Evolutionary conservation across 345 rosid genomes (phyloP).

Genomic region (Brassica cretica): DNA sequence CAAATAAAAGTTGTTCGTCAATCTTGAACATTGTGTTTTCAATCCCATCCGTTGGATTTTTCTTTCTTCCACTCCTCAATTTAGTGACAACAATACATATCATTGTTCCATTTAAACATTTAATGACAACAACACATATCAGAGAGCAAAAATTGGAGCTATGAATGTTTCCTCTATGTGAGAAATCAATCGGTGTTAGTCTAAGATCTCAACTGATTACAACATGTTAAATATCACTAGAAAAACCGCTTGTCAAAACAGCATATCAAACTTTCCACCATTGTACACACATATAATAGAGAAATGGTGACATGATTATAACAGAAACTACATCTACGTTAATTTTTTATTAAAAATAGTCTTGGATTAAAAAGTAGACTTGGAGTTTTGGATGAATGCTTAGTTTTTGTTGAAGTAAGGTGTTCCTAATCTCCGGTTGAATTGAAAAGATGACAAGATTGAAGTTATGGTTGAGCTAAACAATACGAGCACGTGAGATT

Average conservation of each 20-base stretch:
- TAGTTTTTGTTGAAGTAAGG: not conserved
- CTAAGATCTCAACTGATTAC: not conserved
- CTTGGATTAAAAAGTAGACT: not conserved
- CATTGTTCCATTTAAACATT: not conserved
- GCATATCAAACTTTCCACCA: not conserved
- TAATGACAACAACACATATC: not conserved
- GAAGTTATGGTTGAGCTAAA: too few relatives aligned
- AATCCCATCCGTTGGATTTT: slow-evolving; percentile 36
- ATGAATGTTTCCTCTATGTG: not conserved
- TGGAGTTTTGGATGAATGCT: not conserved
- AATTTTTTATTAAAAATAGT: not conserved
- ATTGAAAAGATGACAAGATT: too few relatives aligned
- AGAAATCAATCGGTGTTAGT: not conserved
- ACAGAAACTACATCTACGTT: not conserved
- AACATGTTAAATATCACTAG: not conserved
- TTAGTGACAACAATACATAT: slow-evolving; percentile 19
- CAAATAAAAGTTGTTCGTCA: slow-evolving; percentile 24
- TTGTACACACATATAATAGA: not conserved
- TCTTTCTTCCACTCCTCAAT: not conserved
- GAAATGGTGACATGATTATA: not conserved
- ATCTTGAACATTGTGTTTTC: slow-evolving; percentile 32
- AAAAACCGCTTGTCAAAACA: not conserved
- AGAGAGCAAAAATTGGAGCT: not conserved
- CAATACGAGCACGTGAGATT: too few relatives aligned
- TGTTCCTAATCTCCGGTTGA: too few relatives aligned